Evolutionary conservation across 441 rosid genomes (phyloP), one percentile per base, ranked within the genome.

Genomic region (Daphne laureola): DNA sequence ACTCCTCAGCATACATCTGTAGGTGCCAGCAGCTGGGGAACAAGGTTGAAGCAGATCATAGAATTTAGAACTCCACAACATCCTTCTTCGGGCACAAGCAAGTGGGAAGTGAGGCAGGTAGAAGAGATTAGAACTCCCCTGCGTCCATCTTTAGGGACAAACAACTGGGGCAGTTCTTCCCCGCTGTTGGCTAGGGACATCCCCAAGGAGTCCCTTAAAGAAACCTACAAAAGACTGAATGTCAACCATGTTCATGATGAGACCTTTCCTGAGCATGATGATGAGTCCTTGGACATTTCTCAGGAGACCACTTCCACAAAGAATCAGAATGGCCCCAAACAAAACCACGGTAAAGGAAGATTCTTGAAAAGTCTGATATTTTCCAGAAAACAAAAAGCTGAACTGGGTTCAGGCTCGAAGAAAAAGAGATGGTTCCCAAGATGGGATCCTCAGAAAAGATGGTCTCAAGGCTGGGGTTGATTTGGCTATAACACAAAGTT

Each of bases 381-480:
- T 4, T 51, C 27, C 2, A 36, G 64, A 54, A 62, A 61, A 58
- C 64, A 59, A 43, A 63, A 55, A 49, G 36, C 26, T 21, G 27
- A 17, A 8, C 38, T 62, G 17, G 76, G 70, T 41, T 43, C 50
- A 4, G 42, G 49, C 8, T 51, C 64, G 9, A 65, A 56, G 63
- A 76, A 61, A 41, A 72, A 41, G 54, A 73, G 67, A 55, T 71
- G 82, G 76, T 62, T 74, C 18, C 78, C 67, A 0, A 70, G 75
- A 65, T 68, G 72, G 82, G 80, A 81, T 61, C 76, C 70, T 58
- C 64, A 46, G 40, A 65, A 74, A 14, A 73, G 82, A 47, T 79
- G 84, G 88, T 83, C 83, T 71, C 75, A 75, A 55, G 82, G 88
- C 40, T 82, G 83, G 82, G 73, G 76, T 36, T 77, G 57, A 43